Base-by-base conservation (phyloP, 768 basidiomycete species). In the Amanita inopinata region DNA sequence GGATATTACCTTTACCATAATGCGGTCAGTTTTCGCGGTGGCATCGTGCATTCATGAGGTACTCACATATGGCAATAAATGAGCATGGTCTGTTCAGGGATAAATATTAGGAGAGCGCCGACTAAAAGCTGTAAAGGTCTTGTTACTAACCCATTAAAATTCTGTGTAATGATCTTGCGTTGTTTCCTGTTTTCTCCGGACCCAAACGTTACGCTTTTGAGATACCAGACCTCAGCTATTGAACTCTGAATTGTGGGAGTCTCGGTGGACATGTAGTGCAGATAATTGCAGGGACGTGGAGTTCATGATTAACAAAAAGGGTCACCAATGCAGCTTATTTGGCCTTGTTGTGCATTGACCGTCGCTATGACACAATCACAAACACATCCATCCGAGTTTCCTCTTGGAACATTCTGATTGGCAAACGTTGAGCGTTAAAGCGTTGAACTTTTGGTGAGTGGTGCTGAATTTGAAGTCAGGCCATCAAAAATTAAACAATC, bases 61-160 rank as follows among this genome's bases (percentile, higher is more conserved):
- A 57, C 73, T 51, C 54, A 86, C 87, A 91, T 46, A 91, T 84
- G 19, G 89, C 90, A 52, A 93, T 88, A 50, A 93, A 85, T 0
- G 87, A 90, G 55, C 90, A 93, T 6, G 90, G 89, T 6, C 90
- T 92, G 55, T 14, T 25, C 12, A 33, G 22, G 20, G 48, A 15
- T 24, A 27, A 19, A 22, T 24, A 40, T 46, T 31, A 47, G 43
- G 32, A 36, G 43, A 40, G n/a, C n/a, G n/a, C 18, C 30, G 25
- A n/a, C n/a, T 23, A 14, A 27, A 35, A 33, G 36, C 20, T 34
- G 20, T 36, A 37, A 18, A 40, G 17, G 30, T n/a, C 12, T 25
- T 17, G 35, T 32, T 25, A 67, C 79, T 46, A 44, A 85, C 86
- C 86, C 85, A 52, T 88, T 88, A 53, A 76, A 84, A 53, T 87